phyloP scores from a whole-genome alignment of 225 moss, liverwort and hornwort genomes.

The Bryum argenteum region DNA sequence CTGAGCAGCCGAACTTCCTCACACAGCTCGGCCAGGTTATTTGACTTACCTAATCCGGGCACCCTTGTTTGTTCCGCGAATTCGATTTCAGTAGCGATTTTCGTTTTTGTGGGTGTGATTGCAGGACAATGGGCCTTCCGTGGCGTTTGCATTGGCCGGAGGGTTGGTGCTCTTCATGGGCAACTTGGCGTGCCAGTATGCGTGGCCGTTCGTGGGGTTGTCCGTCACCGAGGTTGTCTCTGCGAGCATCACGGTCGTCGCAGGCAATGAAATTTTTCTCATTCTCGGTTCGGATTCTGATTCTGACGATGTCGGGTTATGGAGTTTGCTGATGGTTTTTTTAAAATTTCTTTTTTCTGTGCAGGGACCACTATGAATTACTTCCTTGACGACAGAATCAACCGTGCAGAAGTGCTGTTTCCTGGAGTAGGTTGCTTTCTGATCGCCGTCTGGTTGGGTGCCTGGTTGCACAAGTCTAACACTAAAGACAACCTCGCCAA shows the following conservation, averaged over 20 bases:
- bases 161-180: slow-evolving; percentile 75
- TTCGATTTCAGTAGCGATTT: not conserved
- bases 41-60: too few relatives aligned
- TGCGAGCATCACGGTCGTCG: slow-evolving; percentile 80
- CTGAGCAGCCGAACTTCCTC: slow-evolving; percentile 64
- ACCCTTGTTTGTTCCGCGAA: not conserved
- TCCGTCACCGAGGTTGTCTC: slow-evolving; percentile 75
- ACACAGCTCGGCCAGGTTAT: slow-evolving; percentile 73
- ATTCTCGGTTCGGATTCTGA: not conserved
- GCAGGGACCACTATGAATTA: slow-evolving; percentile 90
- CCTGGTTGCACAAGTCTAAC: slow-evolving; percentile 76
- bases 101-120: too few relatives aligned
- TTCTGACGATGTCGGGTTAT: not conserved
- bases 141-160: slow-evolving; percentile 73
- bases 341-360: not conserved
- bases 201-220: slow-evolving; percentile 83
- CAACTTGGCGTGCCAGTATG: slow-evolving; percentile 80
- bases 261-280: slow-evolving; percentile 40
- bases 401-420: slow-evolving; percentile 79
- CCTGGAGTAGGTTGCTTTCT: slow-evolving; percentile 91
- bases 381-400: slow-evolving; percentile 81
- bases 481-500: slow-evolving; percentile 66
- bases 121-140: slow-evolving; percentile 70
- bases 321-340: not conserved
- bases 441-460: slow-evolving; percentile 78